A percentile compares a stretch with the other conserved stretches of the same genome.
Evolutionary conservation across 345 rosid genomes (phyloP).

Genomic region (Ricinus communis): DNA sequence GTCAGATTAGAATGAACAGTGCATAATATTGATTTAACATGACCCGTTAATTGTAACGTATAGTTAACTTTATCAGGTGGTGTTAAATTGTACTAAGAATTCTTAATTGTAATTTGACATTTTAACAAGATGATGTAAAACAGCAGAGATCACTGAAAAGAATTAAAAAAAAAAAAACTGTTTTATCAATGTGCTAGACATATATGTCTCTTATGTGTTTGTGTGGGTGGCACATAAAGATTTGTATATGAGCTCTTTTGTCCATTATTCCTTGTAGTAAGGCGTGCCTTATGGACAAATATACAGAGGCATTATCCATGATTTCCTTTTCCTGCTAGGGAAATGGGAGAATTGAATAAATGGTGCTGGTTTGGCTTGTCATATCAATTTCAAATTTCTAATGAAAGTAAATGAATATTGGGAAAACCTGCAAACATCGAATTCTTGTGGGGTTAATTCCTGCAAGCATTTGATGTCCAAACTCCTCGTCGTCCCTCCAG

Average conservation of each 20-base stretch:
- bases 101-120: background rate
- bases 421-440: conserved; percentile 53
- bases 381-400: too few species aligned
- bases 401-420: too few species aligned
- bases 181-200: too few species aligned
- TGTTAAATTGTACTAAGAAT: background rate
- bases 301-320: too few species aligned
- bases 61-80: background rate
- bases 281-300: background rate
- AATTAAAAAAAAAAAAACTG: too few species aligned
- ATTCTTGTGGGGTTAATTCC: conserved; percentile 77
- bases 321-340: too few species aligned
- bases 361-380: too few species aligned
- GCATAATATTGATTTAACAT: background rate
- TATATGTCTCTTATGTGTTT: background rate
- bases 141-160: background rate
- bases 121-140: background rate
- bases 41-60: background rate
- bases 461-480: conserved; percentile 81
- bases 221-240: background rate
- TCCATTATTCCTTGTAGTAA: background rate
- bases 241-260: too few species aligned
- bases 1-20: background rate
- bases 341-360: too few species aligned
- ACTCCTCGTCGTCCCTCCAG: conserved; percentile 78